phyloP scores from a whole-genome alignment of 768 basidiomycete genomes.

The Lactifluus volemus region DNA sequence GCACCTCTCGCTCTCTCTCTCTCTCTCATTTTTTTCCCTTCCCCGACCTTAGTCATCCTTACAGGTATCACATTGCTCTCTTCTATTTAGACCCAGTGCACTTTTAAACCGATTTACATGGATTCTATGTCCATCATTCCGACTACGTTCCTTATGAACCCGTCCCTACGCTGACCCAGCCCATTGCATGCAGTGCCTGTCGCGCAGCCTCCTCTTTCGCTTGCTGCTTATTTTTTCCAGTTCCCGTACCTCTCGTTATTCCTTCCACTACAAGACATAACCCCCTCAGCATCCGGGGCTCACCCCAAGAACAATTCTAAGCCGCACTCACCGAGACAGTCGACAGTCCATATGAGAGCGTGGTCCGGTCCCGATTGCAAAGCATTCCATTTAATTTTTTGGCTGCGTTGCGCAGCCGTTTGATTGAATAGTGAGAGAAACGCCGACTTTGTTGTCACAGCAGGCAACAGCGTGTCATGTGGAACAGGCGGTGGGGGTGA shows the following conservation, averaged over 20 bases:
- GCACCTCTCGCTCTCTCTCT: no score
- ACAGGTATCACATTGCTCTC: not conserved
- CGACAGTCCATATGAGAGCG: conserved; percentile 55
- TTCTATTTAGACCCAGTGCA: not conserved
- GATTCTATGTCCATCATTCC: not conserved
- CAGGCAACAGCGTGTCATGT: conserved; percentile 53
- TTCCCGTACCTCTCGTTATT: conserved; percentile 54
- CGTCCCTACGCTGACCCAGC: conserved; percentile 42
- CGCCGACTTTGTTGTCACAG: conserved; percentile 51
- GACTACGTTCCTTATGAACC: not conserved
- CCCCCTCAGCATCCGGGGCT: not conserved
- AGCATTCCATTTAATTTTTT: conserved; percentile 52
- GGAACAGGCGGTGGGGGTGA: conserved; percentile 32
- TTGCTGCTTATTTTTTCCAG: conserved; percentile 58
- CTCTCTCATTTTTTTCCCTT: no score
- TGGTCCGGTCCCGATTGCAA: conserved; percentile 58
- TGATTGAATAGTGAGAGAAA: conserved; percentile 72
- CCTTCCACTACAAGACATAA: conserved; percentile 46
- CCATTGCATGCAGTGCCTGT: conserved; percentile 65
- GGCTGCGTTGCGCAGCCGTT: conserved; percentile 55
- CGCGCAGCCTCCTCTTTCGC: conserved; percentile 75
- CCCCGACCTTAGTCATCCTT: not conserved
- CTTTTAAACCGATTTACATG: not conserved
- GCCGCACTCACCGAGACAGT: conserved; percentile 52
- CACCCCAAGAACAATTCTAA: not conserved